Evolutionary conservation across 192 early-diverging fungal genomes (phyloP).

Genomic region (Gamsiella multidivaricata): DNA sequence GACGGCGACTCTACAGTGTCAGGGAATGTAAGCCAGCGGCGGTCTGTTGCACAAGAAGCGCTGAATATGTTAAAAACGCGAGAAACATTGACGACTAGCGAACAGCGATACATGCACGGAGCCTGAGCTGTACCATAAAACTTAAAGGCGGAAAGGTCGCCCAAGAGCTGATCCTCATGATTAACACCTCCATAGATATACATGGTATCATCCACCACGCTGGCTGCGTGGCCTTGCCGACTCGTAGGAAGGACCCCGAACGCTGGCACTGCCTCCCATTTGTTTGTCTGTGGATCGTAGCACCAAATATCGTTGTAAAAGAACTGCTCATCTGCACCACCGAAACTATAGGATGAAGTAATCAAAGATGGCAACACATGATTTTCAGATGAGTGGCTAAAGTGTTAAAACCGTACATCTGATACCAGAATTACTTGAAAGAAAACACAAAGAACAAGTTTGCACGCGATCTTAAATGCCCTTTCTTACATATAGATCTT

Average conservation of each 20-base stretch:
- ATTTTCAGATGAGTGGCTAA: too few relatives aligned
- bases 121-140: conserved; percentile 52
- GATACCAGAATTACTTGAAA: too few relatives aligned
- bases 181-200: conserved; percentile 67
- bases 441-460: too few relatives aligned
- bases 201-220: conserved; percentile 62
- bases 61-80: neutral
- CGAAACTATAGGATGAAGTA: conserved; percentile 55
- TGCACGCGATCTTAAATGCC: neutral
- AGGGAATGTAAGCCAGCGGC: conserved; percentile 67
- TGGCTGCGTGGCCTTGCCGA: conserved; percentile 52
- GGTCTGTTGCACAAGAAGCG: conserved; percentile 41
- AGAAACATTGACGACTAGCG: neutral
- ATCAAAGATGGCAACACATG: neutral
- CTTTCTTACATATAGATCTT: conserved; percentile 47
- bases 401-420: too few relatives aligned
- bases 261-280: conserved; percentile 58
- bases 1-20: conserved; percentile 63
- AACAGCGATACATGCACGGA: neutral
- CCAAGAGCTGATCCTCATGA: conserved; percentile 54
- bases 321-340: conserved; percentile 60
- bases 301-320: conserved; percentile 71
- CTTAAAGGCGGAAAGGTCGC: conserved; percentile 65
- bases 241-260: conserved; percentile 63
- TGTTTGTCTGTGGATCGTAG: conserved; percentile 56